Evolutionary conservation across 2,329 filamentous ascomycete species (phyloP), one percentile per base, ranked within the genome.

Genomic region (Diaporthe sp.): DNA sequence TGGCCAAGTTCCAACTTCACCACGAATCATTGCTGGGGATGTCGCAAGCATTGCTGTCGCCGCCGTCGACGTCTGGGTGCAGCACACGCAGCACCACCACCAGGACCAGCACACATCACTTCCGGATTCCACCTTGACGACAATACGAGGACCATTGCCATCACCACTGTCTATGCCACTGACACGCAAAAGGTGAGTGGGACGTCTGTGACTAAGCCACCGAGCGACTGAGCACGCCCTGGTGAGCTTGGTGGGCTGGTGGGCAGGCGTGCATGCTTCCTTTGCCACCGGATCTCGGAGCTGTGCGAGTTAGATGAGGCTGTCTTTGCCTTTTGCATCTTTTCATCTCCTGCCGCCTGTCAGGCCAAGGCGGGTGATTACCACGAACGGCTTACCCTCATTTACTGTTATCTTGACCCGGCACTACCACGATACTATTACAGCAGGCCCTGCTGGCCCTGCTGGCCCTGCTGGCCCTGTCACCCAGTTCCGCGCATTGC

Each of bases 281-380:
- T 35, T 37, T 37, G 51, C 68, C 51, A 70, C 68, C 51, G 44
- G 47, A 30, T 53, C 63, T 25, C 32, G 47, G 63, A 68, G 32
- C 63, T 68, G 63, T 68, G 63, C 50, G 47, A 68, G 47, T 47
- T 68, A 68, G 63, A 68, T 39, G 63, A 68, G 47, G 63, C 63
- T 53, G 63, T 68, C 47, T 68, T 37, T 68, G 63, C 47, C 63
- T 68, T 27, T 39, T 68, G 47, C 63, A 39, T 68, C 63, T 32
- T 53, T 68, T 68, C 63, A 68, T 68, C 63, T 53, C 63, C 55
- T 51, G 30, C 69, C 69, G 69, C 55, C 53, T 71, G 69, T 51
- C 53, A 50, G 35, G 69, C 53, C 69, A 71, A 71, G 55, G 39
- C 51, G 56, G 47, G 63, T 30, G 47, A 53, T 68, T 68, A 53